These are phyloP conservation scores for Singerocomus rubriflavus DNA, from an alignment of 1,284 basidiomycete genomes.

Conservation along the genomic window DNA sequence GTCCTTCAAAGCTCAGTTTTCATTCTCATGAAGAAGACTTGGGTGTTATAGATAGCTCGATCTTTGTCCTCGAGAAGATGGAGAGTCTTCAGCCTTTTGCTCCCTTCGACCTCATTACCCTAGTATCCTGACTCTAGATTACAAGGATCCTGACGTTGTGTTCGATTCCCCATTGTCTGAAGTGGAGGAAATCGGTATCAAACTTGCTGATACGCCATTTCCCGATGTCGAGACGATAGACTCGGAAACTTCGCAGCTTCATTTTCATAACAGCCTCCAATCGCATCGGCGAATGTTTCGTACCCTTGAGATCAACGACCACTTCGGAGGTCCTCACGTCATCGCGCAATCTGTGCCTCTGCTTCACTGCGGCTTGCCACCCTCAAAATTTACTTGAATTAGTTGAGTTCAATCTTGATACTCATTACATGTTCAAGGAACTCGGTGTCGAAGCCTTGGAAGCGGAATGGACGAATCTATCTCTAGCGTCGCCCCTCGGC, in stretches of 20 bases:
- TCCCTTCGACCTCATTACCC: not conserved
- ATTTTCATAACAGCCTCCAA: not conserved
- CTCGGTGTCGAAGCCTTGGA: too few species aligned
- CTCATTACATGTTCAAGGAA: too few species aligned
- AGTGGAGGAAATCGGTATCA: not conserved
- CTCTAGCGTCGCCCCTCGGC: too few species aligned
- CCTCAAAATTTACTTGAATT: too few species aligned
- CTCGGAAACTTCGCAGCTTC: not conserved
- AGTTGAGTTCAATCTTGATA: too few species aligned
- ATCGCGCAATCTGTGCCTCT: too few species aligned
- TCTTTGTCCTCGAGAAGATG: not conserved
- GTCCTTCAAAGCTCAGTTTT: not conserved
- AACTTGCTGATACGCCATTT: not conserved
- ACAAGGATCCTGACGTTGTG: not conserved
- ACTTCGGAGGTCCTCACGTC: too few species aligned
- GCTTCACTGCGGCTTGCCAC: too few species aligned
- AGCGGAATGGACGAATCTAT: too few species aligned
- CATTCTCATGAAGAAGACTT: too few species aligned
- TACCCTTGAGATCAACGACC: too few species aligned
- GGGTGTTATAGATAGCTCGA: not conserved
- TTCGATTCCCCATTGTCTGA: not conserved
- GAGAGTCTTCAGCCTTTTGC: not conserved
- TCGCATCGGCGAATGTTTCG: not conserved
- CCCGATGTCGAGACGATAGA: not conserved
- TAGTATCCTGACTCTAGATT: not conserved